Evolutionary conservation across 805 yeast species (phyloP).

Genomic region (Candida odintsovae): DNA sequence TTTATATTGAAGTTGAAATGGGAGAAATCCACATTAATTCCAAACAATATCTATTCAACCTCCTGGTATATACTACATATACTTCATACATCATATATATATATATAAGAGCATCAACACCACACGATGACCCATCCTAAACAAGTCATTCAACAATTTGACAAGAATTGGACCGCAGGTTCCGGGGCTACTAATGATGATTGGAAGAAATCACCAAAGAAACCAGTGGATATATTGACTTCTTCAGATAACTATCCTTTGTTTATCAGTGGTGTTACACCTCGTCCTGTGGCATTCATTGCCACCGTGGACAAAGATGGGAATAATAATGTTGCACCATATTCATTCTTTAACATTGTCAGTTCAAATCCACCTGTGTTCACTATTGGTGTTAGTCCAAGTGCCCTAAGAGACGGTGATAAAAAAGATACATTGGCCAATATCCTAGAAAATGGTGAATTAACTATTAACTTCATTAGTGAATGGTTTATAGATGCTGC

Average conservation of each 20-base stretch:
- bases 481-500: constrained; percentile 66
- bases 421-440: constrained; percentile 45
- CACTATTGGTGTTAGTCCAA: constrained; percentile 39
- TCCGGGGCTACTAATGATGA: constrained; percentile 1
- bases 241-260: constrained; percentile 36
- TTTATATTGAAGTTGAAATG: too few relatives aligned
- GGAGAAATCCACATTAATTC: too few relatives aligned
- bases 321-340: constrained; percentile 46
- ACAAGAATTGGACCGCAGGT: constrained; percentile 1
- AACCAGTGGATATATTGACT: constrained; percentile 35
- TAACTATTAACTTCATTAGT: constrained; percentile 39
- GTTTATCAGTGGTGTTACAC: constrained; percentile 43
- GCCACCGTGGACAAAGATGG: constrained; percentile 42
- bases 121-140: not conserved
- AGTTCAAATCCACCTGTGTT: constrained; percentile 53
- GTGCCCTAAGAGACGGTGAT: constrained; percentile 19
- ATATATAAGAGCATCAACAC: too few relatives aligned
- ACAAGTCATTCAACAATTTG: not conserved
- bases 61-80: too few relatives aligned
- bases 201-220: constrained; percentile 27
- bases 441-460: constrained; percentile 43
- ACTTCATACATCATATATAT: too few relatives aligned
- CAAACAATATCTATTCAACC: too few relatives aligned
- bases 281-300: constrained; percentile 54
- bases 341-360: constrained; percentile 43